Conservation (phyloP, 129 eudicot genomes). For the Chrysanthemum lavandulifolium region DNA sequence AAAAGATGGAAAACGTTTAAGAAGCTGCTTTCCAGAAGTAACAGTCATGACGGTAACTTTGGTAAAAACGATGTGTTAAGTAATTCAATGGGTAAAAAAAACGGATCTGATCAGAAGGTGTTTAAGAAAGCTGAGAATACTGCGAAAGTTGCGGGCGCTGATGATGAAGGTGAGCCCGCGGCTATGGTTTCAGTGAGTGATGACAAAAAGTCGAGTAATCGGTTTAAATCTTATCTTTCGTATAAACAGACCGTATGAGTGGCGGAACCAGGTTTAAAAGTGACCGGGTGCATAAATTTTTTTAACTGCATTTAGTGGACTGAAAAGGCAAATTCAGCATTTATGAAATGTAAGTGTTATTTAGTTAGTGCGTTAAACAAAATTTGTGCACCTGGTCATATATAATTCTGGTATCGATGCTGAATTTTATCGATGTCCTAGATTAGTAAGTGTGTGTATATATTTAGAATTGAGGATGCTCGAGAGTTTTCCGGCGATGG, state of each 20-base stretch:
- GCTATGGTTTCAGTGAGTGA: neutral
- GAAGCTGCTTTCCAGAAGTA: conserved; percentile 45
- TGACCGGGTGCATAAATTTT: too few relatives aligned
- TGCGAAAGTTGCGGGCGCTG: conserved; percentile 31
- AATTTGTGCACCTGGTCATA: too few relatives aligned
- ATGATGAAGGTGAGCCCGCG: conserved; percentile 16
- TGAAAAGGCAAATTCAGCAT: too few relatives aligned
- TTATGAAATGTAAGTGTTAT: too few relatives aligned
- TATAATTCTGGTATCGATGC: too few relatives aligned
- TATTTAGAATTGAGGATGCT: neutral
- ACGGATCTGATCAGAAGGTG: conserved; percentile 15
- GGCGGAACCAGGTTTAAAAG: too few relatives aligned
- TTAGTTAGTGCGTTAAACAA: too few relatives aligned
- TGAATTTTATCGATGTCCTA: too few relatives aligned
- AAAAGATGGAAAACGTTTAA: conserved; percentile 59
- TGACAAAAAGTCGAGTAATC: conserved; percentile 28
- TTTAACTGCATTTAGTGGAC: too few relatives aligned
- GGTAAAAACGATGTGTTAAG: conserved; percentile 27
- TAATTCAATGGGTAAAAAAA: conserved; percentile 21
- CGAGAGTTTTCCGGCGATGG: neutral
- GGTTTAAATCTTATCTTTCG: conserved; percentile 43
- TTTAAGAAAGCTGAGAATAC: conserved; percentile 23
- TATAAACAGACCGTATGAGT: conserved; percentile 19
- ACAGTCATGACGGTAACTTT: conserved; percentile 37
- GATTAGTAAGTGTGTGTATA: neutral